Base-by-base conservation (phyloP, 805 yeast genomes). In the Priceomyces carsonii region DNA sequence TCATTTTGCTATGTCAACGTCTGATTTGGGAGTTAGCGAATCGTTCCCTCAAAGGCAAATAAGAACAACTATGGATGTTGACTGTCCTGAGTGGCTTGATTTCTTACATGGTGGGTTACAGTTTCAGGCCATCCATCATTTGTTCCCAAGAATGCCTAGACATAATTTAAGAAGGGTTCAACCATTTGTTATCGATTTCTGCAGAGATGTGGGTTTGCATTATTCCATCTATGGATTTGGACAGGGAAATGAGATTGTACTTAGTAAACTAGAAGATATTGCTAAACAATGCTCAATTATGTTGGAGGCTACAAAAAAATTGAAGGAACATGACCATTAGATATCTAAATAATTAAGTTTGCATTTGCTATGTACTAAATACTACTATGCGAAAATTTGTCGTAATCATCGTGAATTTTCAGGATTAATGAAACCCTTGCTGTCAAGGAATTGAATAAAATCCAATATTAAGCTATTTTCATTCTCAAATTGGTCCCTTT, bases 61-160 rank as follows among this genome's bases (percentile, higher is more conserved):
- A 3, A 72, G 96, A 48, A 89, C 96, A 1, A 88, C 96, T 3
- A 89, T 88, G 96, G 96, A 88, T 55, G 95, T 88, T 21, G 91
- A 84, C 49, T 88, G 96, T 64, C 96, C 96, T 2, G 82, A 77
- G 43, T 88, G 96, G 96, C 70, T 88, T 32, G 96, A 88, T 57
- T 89, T 79, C 50, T 70, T 88, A 52, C 96, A 88, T 53, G 96
- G 96, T 6, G 96, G 96, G 0, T 71, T 88, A 36, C 96, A 88
- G 59, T 88, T 86, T 66, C 96, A 88, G 56, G 93, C 90, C 0
- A 78, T 88, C 33, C 96, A 88, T 57, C 96, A 88, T 55, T 67
- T 89, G 48, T 88, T 88, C 58, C 96, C 96, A 18, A 69, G 96
- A 39, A 57, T 88, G 49, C 96, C 96, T 15, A 73, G 96, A 39